Conservation (phyloP, 2,329 filamentous ascomycete genomes). For the Huntiella abstrusa region DNA sequence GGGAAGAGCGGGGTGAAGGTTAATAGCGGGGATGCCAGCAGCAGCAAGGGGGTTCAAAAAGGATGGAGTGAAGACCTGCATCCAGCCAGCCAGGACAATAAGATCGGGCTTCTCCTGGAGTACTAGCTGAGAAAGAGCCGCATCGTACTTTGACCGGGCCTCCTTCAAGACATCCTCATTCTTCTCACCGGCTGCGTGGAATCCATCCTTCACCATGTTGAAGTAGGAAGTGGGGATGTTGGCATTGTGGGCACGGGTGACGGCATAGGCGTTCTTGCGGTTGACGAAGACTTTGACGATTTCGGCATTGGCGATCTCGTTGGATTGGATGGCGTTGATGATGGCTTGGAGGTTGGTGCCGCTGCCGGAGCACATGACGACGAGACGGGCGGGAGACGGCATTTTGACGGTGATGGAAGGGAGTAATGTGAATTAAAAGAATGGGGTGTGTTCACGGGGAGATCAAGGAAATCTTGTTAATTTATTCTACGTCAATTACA, state of each 20-base stretch:
- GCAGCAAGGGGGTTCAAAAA: constrained; percentile 51
- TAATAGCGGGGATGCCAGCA: constrained; percentile 52
- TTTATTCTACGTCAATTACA: background rate
- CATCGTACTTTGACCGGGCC: constrained; percentile 53
- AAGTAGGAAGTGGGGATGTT: constrained; percentile 61
- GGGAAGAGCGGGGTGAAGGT: constrained; percentile 46
- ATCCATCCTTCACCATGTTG: constrained; percentile 60
- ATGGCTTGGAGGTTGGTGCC: constrained; percentile 68
- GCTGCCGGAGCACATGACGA: constrained; percentile 53
- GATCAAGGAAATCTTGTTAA: background rate
- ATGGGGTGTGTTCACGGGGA: background rate
- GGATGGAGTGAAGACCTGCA: constrained; percentile 56
- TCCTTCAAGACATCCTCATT: constrained; percentile 33
- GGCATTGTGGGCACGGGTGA: constrained; percentile 25
- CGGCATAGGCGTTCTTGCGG: constrained; percentile 28
- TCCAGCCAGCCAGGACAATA: constrained; percentile 70
- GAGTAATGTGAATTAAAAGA: background rate
- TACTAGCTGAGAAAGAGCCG: constrained; percentile 50
- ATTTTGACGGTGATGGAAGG: background rate
- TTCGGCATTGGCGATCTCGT: constrained; percentile 21
- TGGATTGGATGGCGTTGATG: constrained; percentile 26
- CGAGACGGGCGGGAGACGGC: constrained; percentile 28
- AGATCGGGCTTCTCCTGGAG: constrained; percentile 47
- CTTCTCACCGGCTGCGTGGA: constrained; percentile 35
- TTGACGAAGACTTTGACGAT: constrained; percentile 31